These are phyloP conservation scores for Pseudisothecium myosuroides DNA, from an alignment of 225 moss, liverwort and hornwort species.

Conservation along the genomic window DNA sequence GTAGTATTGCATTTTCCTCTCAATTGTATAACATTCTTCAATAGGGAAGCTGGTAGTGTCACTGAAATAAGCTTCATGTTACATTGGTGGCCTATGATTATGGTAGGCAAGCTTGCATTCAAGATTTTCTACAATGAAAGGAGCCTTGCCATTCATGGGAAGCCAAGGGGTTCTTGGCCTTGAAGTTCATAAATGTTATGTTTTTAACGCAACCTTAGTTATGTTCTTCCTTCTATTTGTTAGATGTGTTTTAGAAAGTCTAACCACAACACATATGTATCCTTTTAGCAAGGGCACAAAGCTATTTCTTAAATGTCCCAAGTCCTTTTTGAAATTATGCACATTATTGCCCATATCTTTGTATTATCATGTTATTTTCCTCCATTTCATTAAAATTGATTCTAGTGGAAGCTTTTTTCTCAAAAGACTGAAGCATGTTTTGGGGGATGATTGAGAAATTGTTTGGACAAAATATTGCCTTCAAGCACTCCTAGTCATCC, in stretches of 20 bases:
- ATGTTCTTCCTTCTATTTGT: not conserved
- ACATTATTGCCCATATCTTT: not conserved
- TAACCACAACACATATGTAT: not conserved
- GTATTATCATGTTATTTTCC: not conserved
- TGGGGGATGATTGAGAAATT: not conserved
- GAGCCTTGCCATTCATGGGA: not conserved
- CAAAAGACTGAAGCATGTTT: not conserved
- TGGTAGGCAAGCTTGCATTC: not conserved
- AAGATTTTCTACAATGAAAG: not conserved
- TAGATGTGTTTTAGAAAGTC: not conserved
- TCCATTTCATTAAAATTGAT: not conserved
- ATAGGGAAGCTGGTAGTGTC: no score
- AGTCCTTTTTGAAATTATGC: not conserved
- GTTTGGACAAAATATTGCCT: not conserved
- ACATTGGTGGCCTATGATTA: not conserved
- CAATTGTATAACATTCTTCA: not conserved
- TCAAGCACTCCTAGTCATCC: not conserved
- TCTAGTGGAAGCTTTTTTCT: not conserved
- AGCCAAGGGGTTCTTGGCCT: not conserved
- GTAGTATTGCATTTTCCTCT: not conserved
- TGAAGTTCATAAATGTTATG: not conserved
- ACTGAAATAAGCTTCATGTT: accelerated
- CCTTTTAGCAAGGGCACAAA: accelerated
- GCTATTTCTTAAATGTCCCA: not conserved
- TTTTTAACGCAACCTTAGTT: not conserved